These are phyloP conservation scores for Aegilops speltoides DNA, from an alignment of 176 grass and related monocot genomes.

Conservation along the genomic window DNA sequence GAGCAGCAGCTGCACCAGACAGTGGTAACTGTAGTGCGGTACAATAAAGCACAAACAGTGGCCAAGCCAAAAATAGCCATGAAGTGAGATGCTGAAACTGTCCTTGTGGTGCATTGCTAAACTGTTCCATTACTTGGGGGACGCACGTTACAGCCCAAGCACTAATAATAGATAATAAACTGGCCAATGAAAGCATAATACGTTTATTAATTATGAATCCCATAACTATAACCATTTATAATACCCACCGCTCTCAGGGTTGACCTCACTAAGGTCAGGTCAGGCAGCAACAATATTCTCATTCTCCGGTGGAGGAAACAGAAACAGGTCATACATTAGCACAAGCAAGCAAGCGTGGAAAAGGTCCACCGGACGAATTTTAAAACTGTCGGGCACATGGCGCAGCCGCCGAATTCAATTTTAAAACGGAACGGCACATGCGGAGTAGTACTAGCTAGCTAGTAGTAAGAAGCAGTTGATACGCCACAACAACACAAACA, in stretches of 20 bases:
- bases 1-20: background rate
- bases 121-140: background rate
- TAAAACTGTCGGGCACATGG: too few species aligned
- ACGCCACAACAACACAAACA: background rate
- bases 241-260: background rate
- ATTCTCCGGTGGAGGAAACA: background rate
- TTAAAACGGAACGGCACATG: constrained; percentile 9
- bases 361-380: background rate
- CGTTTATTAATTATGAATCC: background rate
- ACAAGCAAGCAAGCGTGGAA: background rate
- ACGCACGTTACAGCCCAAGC: constrained; percentile 8
- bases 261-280: background rate
- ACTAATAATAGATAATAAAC: background rate
- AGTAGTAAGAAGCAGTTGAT: background rate
- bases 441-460: too few species aligned
- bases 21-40: background rate
- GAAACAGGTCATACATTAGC: background rate
- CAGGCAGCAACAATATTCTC: background rate
- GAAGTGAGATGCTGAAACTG: background rate
- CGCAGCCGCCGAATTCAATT: background rate
- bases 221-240: too few species aligned
- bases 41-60: background rate
- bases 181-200: background rate
- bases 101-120: background rate
- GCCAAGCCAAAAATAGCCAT: constrained; percentile 5